These are phyloP conservation scores for Grosmannia penicillata DNA, from an alignment of 2,329 filamentous ascomycete genomes.

Conservation along the genomic window DNA sequence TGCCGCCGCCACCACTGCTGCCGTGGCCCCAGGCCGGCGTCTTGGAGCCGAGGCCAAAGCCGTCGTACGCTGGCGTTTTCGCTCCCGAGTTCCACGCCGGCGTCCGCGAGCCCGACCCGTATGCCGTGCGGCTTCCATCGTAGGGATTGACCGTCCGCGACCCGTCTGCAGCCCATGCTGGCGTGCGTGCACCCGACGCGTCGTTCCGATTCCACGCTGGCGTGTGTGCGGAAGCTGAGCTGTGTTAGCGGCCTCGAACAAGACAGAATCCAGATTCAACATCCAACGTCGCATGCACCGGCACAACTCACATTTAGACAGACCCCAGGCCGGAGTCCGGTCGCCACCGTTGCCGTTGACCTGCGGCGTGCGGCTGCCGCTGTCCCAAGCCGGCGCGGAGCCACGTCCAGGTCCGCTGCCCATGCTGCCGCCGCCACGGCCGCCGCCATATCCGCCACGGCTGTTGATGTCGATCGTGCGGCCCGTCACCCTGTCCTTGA, in stretches of 20 bases:
- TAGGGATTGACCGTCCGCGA: constrained; percentile 56
- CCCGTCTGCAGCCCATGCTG: constrained; percentile 51
- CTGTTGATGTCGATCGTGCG: constrained; percentile 56
- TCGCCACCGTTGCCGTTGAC: constrained; percentile 42
- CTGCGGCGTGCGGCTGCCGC: constrained; percentile 51
- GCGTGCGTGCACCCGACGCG: constrained; percentile 46
- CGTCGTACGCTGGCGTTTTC: constrained; percentile 52
- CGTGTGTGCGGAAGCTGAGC: constrained; percentile 42
- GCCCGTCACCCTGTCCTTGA: constrained; percentile 74
- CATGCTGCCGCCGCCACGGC: constrained; percentile 26
- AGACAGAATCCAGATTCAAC: not conserved
- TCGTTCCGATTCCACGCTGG: constrained; percentile 46
- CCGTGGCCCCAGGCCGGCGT: constrained; percentile 42
- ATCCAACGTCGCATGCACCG: too few species aligned
- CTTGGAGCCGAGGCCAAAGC: constrained; percentile 53
- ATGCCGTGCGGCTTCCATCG: constrained; percentile 61
- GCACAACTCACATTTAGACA: constrained; percentile 47
- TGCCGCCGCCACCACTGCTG: constrained; percentile 8
- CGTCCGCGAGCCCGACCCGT: constrained; percentile 58
- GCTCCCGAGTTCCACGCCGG: constrained; percentile 68
- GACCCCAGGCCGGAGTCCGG: constrained; percentile 64
- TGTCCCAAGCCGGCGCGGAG: constrained; percentile 38
- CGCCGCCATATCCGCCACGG: constrained; percentile 24
- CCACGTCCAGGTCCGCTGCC: constrained; percentile 16
- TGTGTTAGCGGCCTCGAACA: not conserved